phyloP scores from a whole-genome alignment of 352 stramenopile genomes.

The Phytopythium litorale region DNA sequence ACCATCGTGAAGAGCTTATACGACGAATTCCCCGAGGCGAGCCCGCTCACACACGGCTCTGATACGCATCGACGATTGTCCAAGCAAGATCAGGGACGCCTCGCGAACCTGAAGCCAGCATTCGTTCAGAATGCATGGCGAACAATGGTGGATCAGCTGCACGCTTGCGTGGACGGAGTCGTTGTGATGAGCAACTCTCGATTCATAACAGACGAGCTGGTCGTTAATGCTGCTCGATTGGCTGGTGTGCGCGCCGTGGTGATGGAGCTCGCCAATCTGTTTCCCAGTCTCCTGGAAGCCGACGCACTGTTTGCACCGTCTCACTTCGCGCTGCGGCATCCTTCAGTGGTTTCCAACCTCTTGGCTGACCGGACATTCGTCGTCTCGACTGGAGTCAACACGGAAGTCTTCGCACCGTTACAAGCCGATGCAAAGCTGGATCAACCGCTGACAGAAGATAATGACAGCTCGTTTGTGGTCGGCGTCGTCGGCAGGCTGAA shows the following conservation, averaged over 20 bases:
- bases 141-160: conserved; percentile 16
- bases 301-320: conserved; percentile 54
- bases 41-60: not conserved
- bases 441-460: not conserved
- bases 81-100: conserved; percentile 7
- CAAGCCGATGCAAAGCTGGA: not conserved
- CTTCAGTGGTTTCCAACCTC: conserved; percentile 27
- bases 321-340: conserved; percentile 42
- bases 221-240: conserved; percentile 30
- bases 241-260: conserved; percentile 32
- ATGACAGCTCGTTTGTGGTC: conserved; percentile 27
- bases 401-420: conserved; percentile 18
- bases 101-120: conserved; percentile 17
- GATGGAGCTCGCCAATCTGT: conserved; percentile 53
- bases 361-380: conserved; percentile 20
- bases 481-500: conserved; percentile 42
- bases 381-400: conserved; percentile 41
- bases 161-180: conserved; percentile 29
- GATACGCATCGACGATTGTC: conserved; percentile 9
- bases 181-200: conserved; percentile 49
- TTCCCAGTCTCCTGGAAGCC: conserved; percentile 27
- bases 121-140: conserved; percentile 28
- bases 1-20: conserved; percentile 21
- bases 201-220: conserved; percentile 21
- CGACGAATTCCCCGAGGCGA: conserved; percentile 16